phyloP scores from a whole-genome alignment of 1,139 yeast species.

The Yamadazyma blattariae region DNA sequence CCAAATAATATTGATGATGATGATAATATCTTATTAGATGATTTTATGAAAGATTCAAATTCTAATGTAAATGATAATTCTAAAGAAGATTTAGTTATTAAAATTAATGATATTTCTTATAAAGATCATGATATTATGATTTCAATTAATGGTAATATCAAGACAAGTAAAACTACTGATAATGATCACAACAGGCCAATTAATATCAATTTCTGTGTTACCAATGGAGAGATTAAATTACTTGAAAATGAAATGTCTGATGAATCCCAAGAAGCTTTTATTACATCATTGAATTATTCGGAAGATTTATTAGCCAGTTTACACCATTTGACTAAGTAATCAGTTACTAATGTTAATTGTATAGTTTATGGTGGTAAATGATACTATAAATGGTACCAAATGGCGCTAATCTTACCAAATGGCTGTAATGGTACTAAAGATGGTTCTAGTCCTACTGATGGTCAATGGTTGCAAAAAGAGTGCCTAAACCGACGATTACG shows the following conservation, averaged over 20 bases:
- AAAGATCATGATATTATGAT: conserved; percentile 21
- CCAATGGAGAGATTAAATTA: conserved; percentile 27
- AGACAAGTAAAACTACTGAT: conserved; percentile 10
- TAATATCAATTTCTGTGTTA: conserved; percentile 21
- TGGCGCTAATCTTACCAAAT: too few species aligned
- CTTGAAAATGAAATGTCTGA: conserved; percentile 16
- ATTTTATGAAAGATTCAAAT: conserved; percentile 12
- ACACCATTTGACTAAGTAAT: too few species aligned
- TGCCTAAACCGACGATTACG: too few species aligned
- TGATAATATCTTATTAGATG: conserved; percentile 9
- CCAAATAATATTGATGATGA: conserved; percentile 1
- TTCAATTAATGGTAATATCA: conserved; percentile 18
- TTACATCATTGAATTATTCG: conserved; percentile 26
- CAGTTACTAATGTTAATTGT: too few species aligned
- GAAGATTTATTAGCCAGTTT: conserved; percentile 24
- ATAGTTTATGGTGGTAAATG: too few species aligned
- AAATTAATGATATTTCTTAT: conserved; percentile 25
- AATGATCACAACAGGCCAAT: conserved; percentile 10
- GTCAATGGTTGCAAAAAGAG: too few species aligned
- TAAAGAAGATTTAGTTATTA: conserved; percentile 16
- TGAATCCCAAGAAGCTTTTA: conserved; percentile 22
- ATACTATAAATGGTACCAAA: too few species aligned
- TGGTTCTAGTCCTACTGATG: too few species aligned
- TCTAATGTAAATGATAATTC: conserved; percentile 1
- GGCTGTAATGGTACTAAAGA: too few species aligned